Evolutionary conservation across 2,329 filamentous ascomycete species (phyloP), one percentile per base, ranked within the genome.

Genomic region (Exserohilum turcica): DNA sequence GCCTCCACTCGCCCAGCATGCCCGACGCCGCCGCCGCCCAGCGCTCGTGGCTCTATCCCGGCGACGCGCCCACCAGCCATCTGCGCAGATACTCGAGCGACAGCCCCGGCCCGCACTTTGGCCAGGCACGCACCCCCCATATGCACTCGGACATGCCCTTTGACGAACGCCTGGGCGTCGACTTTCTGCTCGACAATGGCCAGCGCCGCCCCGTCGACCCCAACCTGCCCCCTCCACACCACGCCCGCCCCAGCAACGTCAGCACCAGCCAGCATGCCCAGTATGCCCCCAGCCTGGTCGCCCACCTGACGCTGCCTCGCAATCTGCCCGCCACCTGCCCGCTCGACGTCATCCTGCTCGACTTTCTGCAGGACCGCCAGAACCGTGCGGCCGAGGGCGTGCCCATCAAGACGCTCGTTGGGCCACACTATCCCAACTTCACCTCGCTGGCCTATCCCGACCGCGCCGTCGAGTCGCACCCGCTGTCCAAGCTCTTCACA

Each of bases 401-500:
- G 1, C 78, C 87, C 0, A 75, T 81, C 7, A 80, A 85, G 35
- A 84, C 88, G 38, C 82, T 93, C 7, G 82, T 90, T 6, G 91
- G 90, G 0, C 91, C 91, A 0, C 80, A 84, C 12, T 92, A 95
- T 67, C 91, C 91, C 1, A 90, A 87, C 52, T 89, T 95, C 51
- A 87, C 87, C 0, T 89, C 88, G 1, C 81, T 96, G 4, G 82
- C 93, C 33, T 90, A 93, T 67, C 89, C 90, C 0, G 79, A 85
- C 35, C 81, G 82, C 44, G 81, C 80, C 55, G 78, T 78, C 6
- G 82, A 82, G 64, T 84, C 86, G 1, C 91, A 96, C 66, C 90
- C 90, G 1, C 79, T 96, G 1, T 93, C 90, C 6, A 90, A 90
- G 61, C 84, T 96, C 12, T 90, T 95, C 69, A 92, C 90, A 36